These are phyloP conservation scores for Pichia sp. DNA, from an alignment of 1,139 yeast genomes.

Conservation along the genomic window DNA sequence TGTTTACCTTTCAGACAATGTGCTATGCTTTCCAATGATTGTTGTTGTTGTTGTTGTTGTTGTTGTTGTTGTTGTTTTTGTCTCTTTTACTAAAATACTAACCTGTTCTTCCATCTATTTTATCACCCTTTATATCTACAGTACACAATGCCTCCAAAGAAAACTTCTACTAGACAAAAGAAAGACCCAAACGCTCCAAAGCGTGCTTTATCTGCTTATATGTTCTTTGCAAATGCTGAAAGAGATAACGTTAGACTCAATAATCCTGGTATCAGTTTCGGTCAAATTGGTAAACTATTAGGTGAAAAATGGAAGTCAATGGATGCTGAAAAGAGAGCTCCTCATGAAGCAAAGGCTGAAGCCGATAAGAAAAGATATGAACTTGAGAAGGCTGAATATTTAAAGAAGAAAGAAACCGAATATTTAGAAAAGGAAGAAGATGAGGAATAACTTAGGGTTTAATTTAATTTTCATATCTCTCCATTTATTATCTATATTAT, in stretches of 20 bases:
- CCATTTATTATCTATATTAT: background rate
- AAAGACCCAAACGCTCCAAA: constrained; percentile 97
- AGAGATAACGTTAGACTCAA: constrained; percentile 92
- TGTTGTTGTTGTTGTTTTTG: background rate
- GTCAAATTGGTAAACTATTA: constrained; percentile 84
- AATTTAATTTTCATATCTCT: background rate
- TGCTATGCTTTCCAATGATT: background rate
- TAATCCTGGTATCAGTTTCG: constrained; percentile 90
- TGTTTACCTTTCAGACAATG: background rate
- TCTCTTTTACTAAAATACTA: background rate
- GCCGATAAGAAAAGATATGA: constrained; percentile 97
- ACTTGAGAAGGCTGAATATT: constrained; percentile 88
- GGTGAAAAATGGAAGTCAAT: constrained; percentile 97
- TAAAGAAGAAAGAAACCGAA: constrained; percentile 39
- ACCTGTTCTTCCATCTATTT: background rate
- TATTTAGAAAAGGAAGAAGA: constrained; percentile 13
- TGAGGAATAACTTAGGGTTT: background rate
- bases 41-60: background rate
- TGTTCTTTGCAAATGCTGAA: constrained; percentile 97
- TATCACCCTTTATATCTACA: background rate
- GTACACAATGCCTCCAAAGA: constrained; percentile 18
- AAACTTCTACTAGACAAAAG: constrained; percentile 24
- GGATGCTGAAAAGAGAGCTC: constrained; percentile 70
- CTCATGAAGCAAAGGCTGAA: constrained; percentile 89
- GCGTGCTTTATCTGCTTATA: constrained; percentile 96